These are phyloP conservation scores for Ophiocordyceps sinensis DNA, from an alignment of 2,329 filamentous ascomycete genomes.

Conservation along the genomic window DNA sequence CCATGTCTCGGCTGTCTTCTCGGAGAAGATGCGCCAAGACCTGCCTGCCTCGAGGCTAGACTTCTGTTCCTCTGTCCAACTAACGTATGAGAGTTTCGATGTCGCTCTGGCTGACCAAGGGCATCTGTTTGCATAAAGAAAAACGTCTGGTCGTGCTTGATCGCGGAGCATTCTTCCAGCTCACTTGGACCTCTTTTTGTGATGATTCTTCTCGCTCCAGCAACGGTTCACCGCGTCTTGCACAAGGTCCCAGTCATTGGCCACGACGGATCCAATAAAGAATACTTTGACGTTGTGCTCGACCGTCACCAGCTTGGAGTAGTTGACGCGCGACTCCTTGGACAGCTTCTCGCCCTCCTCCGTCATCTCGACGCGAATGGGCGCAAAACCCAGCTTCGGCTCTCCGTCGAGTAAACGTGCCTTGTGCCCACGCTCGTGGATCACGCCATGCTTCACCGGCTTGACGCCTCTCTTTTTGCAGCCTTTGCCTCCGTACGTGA, in stretches of 20 bases:
- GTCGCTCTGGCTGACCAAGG: constrained; percentile 3
- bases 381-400: constrained; percentile 30
- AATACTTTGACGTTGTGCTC: constrained; percentile 44
- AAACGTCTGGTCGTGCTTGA: background rate
- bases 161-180: constrained; percentile 2
- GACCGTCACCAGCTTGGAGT: constrained; percentile 39
- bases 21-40: too few species aligned
- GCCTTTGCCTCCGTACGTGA: constrained; percentile 37
- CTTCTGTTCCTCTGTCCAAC: background rate
- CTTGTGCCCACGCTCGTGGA: constrained; percentile 22
- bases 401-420: constrained; percentile 24
- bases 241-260: constrained; percentile 25
- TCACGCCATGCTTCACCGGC: constrained; percentile 37
- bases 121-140: background rate
- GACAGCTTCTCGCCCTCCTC: constrained; percentile 29
- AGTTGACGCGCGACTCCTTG: constrained; percentile 40
- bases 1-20: too few species aligned
- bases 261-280: constrained; percentile 35
- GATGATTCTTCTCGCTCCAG: constrained; percentile 30
- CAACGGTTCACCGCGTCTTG: constrained; percentile 31
- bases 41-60: too few species aligned
- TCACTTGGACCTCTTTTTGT: constrained; percentile 13
- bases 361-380: constrained; percentile 29
- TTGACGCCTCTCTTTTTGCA: constrained; percentile 40
- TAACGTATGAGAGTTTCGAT: constrained; percentile 16